Percentiles rank a stretch among this genome's conserved stretches.
Conservation (phyloP, 257 asterid species). For the Gentiana dahurica region DNA sequence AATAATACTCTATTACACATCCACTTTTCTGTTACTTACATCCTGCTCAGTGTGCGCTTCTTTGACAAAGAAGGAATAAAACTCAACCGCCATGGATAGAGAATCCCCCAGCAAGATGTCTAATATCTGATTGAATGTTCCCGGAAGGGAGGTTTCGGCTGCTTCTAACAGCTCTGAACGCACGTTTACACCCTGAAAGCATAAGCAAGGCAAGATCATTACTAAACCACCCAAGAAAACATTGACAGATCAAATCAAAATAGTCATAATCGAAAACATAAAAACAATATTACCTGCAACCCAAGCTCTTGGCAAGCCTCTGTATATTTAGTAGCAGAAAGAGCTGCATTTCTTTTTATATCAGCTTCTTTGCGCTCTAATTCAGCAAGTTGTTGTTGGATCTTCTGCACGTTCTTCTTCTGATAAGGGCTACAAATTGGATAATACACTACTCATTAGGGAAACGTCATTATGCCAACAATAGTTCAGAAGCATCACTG, state of each 20-base stretch:
- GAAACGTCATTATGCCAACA: slow-evolving; percentile 26
- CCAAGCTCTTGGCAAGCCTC: slow-evolving; percentile 97
- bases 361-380: slow-evolving; percentile 85
- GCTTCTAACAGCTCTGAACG: slow-evolving; percentile 74
- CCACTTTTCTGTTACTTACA: slow-evolving; percentile 30
- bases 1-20: neutral
- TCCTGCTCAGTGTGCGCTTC: slow-evolving; percentile 73
- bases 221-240: no score
- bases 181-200: slow-evolving; percentile 68
- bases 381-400: slow-evolving; percentile 85
- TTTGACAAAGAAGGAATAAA: slow-evolving; percentile 67
- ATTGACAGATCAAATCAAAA: no score
- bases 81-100: slow-evolving; percentile 60
- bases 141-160: slow-evolving; percentile 65
- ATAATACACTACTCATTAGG: slow-evolving; percentile 8
- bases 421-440: slow-evolving; percentile 55
- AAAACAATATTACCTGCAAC: slow-evolving; percentile 46
- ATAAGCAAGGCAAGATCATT: neutral
- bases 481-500: slow-evolving; percentile 2
- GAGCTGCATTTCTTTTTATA: slow-evolving; percentile 83
- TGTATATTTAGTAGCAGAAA: slow-evolving; percentile 73
- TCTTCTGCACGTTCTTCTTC: slow-evolving; percentile 87
- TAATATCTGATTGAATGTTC: slow-evolving; percentile 54
- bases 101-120: slow-evolving; percentile 69
- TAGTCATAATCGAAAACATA: no score